phyloP scores from a whole-genome alignment of 257 asterid species.

The Solanum lycopersicoides region DNA sequence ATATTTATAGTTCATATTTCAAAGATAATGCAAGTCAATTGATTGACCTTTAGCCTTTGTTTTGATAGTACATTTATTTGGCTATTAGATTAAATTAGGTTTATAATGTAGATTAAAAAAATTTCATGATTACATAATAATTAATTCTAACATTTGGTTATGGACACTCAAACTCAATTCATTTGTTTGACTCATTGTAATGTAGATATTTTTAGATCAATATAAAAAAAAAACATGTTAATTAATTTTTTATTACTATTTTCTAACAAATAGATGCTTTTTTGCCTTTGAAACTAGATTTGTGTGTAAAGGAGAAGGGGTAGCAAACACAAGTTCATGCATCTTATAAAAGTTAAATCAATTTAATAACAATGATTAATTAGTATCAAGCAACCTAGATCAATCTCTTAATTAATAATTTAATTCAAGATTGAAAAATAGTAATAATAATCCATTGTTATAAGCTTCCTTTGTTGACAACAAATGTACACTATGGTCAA shows the following conservation, averaged over 20 bases:
- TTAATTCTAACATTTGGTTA: background rate
- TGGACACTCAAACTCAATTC: background rate
- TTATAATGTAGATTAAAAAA: background rate
- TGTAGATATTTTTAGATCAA: background rate
- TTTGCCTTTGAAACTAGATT: background rate
- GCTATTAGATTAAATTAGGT: background rate
- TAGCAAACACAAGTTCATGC: background rate
- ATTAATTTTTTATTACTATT: background rate
- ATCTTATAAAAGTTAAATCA: background rate
- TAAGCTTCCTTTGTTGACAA: slow-evolving; percentile 23
- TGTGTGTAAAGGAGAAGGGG: background rate
- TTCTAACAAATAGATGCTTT: background rate
- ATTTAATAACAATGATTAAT: background rate
- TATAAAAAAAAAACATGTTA: background rate
- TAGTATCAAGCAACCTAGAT: background rate
- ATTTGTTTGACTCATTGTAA: background rate
- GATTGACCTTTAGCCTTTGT: background rate
- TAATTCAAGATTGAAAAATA: background rate
- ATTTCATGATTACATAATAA: background rate
- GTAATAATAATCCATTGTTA: background rate
- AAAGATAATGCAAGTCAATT: background rate
- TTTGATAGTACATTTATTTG: background rate
- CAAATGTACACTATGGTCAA: slow-evolving; percentile 10
- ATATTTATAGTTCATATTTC: background rate
- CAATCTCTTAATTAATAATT: background rate